These are phyloP conservation scores for Haberlea rhodopensis DNA, from an alignment of 257 asterid species.

Conservation along the genomic window DNA sequence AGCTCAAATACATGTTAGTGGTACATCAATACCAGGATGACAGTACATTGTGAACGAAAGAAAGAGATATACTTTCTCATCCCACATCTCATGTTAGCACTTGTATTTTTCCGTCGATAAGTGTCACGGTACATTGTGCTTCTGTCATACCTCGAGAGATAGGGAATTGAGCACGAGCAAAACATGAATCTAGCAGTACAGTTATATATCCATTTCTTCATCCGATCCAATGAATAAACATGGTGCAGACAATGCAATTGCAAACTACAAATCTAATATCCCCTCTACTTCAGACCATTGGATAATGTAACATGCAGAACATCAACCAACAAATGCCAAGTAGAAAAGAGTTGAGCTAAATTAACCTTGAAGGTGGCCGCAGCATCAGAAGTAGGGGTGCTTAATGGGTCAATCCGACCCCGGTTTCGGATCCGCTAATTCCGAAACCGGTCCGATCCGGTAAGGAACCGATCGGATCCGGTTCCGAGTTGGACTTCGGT, in stretches of 20 bases:
- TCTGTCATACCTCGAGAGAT: too few relatives aligned
- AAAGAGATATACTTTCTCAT: neutral
- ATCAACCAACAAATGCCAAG: neutral
- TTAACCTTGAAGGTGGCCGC: neutral
- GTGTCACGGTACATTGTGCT: neutral
- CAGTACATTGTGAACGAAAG: neutral
- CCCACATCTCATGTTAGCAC: neutral
- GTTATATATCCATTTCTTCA: slow-evolving; percentile 4
- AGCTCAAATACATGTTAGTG: slow-evolving; percentile 26
- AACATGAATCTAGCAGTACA: slow-evolving; percentile 8
- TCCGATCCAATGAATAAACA: neutral
- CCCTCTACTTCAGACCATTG: neutral
- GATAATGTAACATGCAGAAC: neutral
- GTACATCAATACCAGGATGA: slow-evolving; percentile 7
- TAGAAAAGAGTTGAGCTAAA: neutral
- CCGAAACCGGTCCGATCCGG: too few relatives aligned
- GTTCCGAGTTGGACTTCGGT: neutral
- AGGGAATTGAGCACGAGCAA: slow-evolving; percentile 6
- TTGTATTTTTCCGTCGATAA: too few relatives aligned
- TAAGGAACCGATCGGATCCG: too few relatives aligned
- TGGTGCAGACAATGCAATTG: neutral
- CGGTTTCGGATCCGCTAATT: too few relatives aligned
- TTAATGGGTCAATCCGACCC: too few relatives aligned
- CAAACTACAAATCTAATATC: neutral
- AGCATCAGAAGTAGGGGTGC: slow-evolving; percentile 1